Base-by-base conservation (phyloP, 2,329 filamentous ascomycete species). In the Trichoderma polysporum region DNA sequence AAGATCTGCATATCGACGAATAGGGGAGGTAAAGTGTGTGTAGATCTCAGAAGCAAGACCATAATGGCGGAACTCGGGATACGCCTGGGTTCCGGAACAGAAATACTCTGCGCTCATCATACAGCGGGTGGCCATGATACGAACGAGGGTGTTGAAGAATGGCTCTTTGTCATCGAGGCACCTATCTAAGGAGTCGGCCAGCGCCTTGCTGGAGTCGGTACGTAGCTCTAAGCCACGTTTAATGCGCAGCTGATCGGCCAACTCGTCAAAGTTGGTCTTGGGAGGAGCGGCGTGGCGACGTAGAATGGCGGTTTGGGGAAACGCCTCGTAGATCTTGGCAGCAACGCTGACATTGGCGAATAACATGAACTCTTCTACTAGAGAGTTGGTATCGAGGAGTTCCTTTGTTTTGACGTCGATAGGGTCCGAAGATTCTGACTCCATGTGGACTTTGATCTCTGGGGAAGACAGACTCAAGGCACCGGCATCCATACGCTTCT, bases 81-180 rank as follows among this genome's bases (percentile, higher is more conserved):
- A 94, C 0, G 94, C 88, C 77, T 97, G 93, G 7, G 93, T 94
- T 68, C 95, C 95, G 0, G 94, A 92, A 80, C 92, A 95, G 80
- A 99, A 99, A 81, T 99, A 99, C 80, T 99, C 95, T 69, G 95
- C 95, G 63, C 93, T 95, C 85, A 97, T 97, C 95, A 99, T 99
- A 86, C 95, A 99, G 25, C 95, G 90, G 9, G 95, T 99, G 10
- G 95, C 95, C 83, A 99, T 91, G 80, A 99, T 97, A 76, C 95
- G 92, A 72, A 99, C 90, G 27, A 99, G 88, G 2, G 94, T 99
- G 85, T 99, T 99, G 86, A 99, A 98, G 83, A 97, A 99, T 31
- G 94, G 93, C 73, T 98, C 92, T 10, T 83, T 77, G 0, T 88
- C 80, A 75, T 97, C 94, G 56, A 90, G 84, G 77, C 95, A 99